phyloP scores from a whole-genome alignment of 228 moss, liverwort and hornwort species.

The Sphagnum fallax region DNA sequence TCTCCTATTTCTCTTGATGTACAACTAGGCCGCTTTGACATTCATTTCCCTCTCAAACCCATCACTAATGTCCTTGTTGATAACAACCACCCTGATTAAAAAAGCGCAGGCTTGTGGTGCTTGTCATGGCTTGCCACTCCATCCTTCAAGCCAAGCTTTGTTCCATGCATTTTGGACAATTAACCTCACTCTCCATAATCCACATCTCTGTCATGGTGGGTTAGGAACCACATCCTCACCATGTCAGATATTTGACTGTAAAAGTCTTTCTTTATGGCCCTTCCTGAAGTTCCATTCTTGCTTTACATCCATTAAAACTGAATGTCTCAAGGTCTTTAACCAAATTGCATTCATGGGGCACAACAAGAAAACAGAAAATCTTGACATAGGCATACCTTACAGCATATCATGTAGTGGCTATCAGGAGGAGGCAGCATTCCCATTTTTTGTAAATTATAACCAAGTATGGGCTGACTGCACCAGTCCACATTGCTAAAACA shows the following conservation, averaged over 20 bases:
- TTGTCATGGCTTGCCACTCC: not conserved
- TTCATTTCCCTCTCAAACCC: too few relatives aligned
- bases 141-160: not conserved
- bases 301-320: not conserved
- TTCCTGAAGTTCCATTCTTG: not conserved
- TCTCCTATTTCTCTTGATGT: too few relatives aligned
- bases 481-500: not conserved
- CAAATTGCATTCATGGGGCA: not conserved
- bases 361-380: not conserved
- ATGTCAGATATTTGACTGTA: not conserved
- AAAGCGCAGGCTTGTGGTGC: not conserved
- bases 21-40: too few relatives aligned
- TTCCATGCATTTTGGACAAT: not conserved
- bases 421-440: constrained; percentile 93
- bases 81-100: too few relatives aligned
- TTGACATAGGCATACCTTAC: constrained; percentile 41
- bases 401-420: constrained; percentile 73
- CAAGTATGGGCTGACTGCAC: constrained; percentile 73
- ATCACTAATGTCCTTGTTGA: too few relatives aligned
- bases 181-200: constrained; percentile 7
- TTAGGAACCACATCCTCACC: constrained; percentile 20
- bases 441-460: constrained; percentile 63
- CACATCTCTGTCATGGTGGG: constrained; percentile 30
- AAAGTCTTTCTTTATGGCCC: not conserved
- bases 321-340: not conserved